Evolutionary conservation across 257 asterid species (phyloP), one percentile per base, ranked within the genome.

Genomic region (Coffea canephora): DNA sequence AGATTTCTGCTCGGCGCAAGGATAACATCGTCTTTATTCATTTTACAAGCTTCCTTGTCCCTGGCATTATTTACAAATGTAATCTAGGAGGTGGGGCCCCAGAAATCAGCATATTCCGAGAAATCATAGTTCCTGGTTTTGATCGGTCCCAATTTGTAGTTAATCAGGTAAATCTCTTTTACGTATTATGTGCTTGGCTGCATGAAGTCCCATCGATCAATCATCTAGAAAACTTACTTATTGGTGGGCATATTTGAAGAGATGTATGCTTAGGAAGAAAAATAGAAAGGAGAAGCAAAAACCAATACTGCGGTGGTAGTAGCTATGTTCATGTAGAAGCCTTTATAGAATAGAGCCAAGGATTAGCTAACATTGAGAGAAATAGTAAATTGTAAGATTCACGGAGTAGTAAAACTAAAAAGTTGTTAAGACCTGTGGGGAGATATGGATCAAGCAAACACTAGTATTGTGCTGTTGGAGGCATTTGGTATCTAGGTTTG

Each of bases 11-110:
- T 82, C 87, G 95, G 54, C 92, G 97, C 45, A 89, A 91, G 73
- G 96, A 90, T 88, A 83, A 83, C 71, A 75, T 64, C 8, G 45
- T 90, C 48, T 96, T 96, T 76, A 78, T 92, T 81, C 92, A 91
- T 57, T 94, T 92, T 84, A 89, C 94, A 71, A 96, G 93, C 91
- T 96, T 92, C 83, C 94, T 96, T 66, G 86, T 92, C 77, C 99
- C 99, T 9, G 96, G 93, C 31, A 90, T 89, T 25, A 91, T 91
- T 73, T 94, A 92, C 85, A 82, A 84, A 83, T 94, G 97, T 86
- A 84, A 90, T 71, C 87, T 96, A 41, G 91, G 87, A 54, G 83
- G 85, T 27, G 87, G 79, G 16, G 88, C 69, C 73, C 97, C 97
- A 25, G 87, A 86, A 45, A 83, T 94, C 90, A 88, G 50, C 81